Evolutionary conservation across 495 filamentous ascomycete genomes (phyloP).

Genomic region (Daldinia caldariorum): DNA sequence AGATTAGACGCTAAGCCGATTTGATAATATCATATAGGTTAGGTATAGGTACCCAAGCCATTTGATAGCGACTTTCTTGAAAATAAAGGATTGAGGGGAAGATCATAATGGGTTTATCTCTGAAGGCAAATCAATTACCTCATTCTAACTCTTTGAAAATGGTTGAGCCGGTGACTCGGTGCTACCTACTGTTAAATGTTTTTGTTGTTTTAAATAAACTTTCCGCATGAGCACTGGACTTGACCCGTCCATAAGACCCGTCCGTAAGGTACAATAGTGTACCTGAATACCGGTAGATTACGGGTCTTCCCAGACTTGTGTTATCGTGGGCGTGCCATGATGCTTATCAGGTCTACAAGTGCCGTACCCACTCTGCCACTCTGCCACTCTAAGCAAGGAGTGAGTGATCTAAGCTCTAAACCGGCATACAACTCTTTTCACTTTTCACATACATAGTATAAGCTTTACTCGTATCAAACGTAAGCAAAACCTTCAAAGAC

Average conservation of each 20-base stretch:
- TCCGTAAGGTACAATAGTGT: conserved; percentile 1
- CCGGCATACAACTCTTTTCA: not conserved
- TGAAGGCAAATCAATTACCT: conserved; percentile 19
- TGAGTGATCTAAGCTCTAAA: too few species aligned
- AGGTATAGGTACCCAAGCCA: not conserved
- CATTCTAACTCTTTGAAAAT: conserved; percentile 19
- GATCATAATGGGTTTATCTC: not conserved
- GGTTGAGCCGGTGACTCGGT: too few species aligned
- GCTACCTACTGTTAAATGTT: not conserved
- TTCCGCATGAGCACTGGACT: not conserved
- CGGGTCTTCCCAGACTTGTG: conserved; percentile 29
- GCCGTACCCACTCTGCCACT: conserved; percentile 1
- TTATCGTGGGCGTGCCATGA: conserved; percentile 23
- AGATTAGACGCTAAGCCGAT: conserved; percentile 23
- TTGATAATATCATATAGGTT: not conserved
- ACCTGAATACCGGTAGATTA: conserved; percentile 19
- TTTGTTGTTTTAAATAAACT: not conserved
- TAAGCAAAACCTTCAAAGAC: not conserved
- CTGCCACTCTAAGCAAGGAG: too few species aligned
- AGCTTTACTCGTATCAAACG: not conserved
- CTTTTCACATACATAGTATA: not conserved
- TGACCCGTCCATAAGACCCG: not conserved
- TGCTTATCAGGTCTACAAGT: conserved; percentile 16
- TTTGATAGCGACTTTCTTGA: not conserved
- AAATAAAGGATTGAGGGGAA: conserved; percentile 10